Evolutionary conservation across 495 filamentous ascomycete genomes (phyloP).

Genomic region (Glarea lozoyensis): DNA sequence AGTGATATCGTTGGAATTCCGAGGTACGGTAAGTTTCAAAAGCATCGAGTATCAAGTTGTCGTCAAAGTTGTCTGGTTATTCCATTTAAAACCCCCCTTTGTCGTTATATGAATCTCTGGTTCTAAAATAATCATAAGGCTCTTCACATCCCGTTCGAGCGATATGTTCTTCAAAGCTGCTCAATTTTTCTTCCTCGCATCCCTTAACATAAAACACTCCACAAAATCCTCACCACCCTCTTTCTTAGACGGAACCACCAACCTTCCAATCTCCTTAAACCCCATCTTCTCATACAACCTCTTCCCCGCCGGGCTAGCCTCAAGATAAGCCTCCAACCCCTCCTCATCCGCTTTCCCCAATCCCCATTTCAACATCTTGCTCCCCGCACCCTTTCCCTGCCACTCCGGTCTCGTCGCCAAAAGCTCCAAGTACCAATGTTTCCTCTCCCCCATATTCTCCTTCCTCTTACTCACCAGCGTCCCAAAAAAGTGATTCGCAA

Average conservation of each 20-base stretch:
- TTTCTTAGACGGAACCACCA: slow-evolving; percentile 22
- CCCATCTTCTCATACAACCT: slow-evolving; percentile 46
- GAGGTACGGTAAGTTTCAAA: too few species aligned
- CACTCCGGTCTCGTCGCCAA: slow-evolving; percentile 35
- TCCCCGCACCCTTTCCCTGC: slow-evolving; percentile 42
- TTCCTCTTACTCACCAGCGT: slow-evolving; percentile 20
- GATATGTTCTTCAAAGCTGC: too few species aligned
- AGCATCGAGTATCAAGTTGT: too few species aligned
- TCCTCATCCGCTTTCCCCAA: slow-evolving; percentile 38
- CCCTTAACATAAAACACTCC: slow-evolving; percentile 25
- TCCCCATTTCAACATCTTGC: slow-evolving; percentile 39
- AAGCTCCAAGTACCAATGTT: slow-evolving; percentile 37
- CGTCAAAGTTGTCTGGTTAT: too few species aligned
- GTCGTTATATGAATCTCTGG: too few species aligned
- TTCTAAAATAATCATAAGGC: too few species aligned
- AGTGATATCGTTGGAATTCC: too few species aligned
- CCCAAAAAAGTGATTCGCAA: slow-evolving; percentile 25
- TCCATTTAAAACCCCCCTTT: too few species aligned
- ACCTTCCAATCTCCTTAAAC: slow-evolving; percentile 34
- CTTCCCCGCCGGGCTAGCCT: slow-evolving; percentile 41
- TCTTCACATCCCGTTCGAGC: too few species aligned
- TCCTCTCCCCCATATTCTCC: slow-evolving; percentile 24
- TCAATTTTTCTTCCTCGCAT: slow-evolving; percentile 7
- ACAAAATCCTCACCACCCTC: slow-evolving; percentile 21
- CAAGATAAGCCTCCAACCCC: slow-evolving; percentile 39